Percentiles rank a stretch among this genome's conserved stretches.
Evolutionary conservation across 352 stramenopile genomes (phyloP).

Genomic region (Pythium utonaiense): DNA sequence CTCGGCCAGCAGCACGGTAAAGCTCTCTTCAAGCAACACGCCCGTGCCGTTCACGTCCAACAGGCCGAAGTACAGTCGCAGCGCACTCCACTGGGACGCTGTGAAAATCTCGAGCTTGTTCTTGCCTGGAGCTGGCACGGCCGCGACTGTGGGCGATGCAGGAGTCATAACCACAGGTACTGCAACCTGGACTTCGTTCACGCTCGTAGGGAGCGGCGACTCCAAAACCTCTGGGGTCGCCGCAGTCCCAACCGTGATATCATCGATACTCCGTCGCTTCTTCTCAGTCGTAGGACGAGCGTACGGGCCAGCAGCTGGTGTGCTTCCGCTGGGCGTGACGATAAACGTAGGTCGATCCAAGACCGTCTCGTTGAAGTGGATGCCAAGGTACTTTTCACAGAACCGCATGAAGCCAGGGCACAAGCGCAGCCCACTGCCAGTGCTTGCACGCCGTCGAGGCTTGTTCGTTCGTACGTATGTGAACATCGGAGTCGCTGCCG

Average conservation of each 20-base stretch:
- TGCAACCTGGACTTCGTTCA: neutral
- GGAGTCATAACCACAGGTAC: neutral
- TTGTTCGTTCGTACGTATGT: slow-evolving; percentile 1
- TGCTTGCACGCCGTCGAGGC: slow-evolving; percentile 16
- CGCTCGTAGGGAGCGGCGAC: neutral
- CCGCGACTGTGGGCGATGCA: neutral
- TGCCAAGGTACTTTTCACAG: slow-evolving; percentile 57
- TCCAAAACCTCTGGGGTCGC: neutral
- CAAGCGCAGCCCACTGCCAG: slow-evolving; percentile 42
- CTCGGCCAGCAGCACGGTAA: slow-evolving; percentile 74
- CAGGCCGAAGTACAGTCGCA: slow-evolving; percentile 72
- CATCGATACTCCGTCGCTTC: slow-evolving; percentile 24
- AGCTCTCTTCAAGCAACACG: slow-evolving; percentile 77
- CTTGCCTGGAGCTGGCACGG: neutral
- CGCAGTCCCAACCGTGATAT: slow-evolving; percentile 17
- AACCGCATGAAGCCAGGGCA: slow-evolving; percentile 69
- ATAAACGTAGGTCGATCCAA: slow-evolving; percentile 3
- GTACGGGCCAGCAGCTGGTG: neutral
- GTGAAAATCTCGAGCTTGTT: slow-evolving; percentile 60
- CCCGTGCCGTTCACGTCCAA: slow-evolving; percentile 65
- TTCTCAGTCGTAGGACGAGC: neutral
- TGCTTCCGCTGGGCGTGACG: neutral
- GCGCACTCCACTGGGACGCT: slow-evolving; percentile 63
- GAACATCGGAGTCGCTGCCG: neutral
- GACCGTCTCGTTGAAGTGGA: slow-evolving; percentile 17